Conservation (phyloP, 1,284 basidiomycete species). For the Boletus subluridellus region DNA sequence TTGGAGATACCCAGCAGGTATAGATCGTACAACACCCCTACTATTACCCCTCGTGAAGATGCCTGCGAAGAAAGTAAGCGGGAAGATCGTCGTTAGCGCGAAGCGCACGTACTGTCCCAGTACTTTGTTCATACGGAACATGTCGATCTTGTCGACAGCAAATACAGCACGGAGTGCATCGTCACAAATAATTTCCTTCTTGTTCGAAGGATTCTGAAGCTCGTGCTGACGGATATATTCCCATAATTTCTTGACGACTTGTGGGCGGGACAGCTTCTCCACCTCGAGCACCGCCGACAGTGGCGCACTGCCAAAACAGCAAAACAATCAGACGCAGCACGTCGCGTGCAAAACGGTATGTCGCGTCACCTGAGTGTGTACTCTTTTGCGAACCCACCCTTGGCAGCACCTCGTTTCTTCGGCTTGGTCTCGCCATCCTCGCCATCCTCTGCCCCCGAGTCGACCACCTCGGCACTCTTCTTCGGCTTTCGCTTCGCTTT, state of each 20-base stretch:
- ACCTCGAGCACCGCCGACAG: slow-evolving; percentile 56
- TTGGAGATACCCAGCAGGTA: slow-evolving; percentile 1
- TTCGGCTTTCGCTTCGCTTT: slow-evolving; percentile 44
- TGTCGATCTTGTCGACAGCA: slow-evolving; percentile 72
- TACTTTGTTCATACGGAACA: slow-evolving; percentile 86
- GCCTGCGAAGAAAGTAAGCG: slow-evolving; percentile 20
- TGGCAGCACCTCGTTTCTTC: slow-evolving; percentile 43
- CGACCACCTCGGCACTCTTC: slow-evolving; percentile 60
- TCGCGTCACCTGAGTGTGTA: slow-evolving; percentile 62
- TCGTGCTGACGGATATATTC: slow-evolving; percentile 75
- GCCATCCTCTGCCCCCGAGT: slow-evolving; percentile 51
- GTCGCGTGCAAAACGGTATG: background rate
- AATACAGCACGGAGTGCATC: slow-evolving; percentile 65
- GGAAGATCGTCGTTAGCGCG: background rate
- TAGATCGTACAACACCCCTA: background rate
- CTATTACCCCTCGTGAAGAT: slow-evolving; percentile 32
- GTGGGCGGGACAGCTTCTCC: slow-evolving; percentile 74
- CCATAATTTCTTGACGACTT: slow-evolving; percentile 86
- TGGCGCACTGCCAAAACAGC: slow-evolving; percentile 49
- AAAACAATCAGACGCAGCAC: background rate
- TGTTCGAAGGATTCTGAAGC: slow-evolving; percentile 78
- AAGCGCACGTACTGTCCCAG: slow-evolving; percentile 61
- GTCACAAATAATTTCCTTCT: slow-evolving; percentile 80
- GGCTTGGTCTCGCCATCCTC: slow-evolving; percentile 43
- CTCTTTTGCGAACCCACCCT: slow-evolving; percentile 75